phyloP scores from a whole-genome alignment of 495 filamentous ascomycete genomes.

The Penicillium antarcticum region DNA sequence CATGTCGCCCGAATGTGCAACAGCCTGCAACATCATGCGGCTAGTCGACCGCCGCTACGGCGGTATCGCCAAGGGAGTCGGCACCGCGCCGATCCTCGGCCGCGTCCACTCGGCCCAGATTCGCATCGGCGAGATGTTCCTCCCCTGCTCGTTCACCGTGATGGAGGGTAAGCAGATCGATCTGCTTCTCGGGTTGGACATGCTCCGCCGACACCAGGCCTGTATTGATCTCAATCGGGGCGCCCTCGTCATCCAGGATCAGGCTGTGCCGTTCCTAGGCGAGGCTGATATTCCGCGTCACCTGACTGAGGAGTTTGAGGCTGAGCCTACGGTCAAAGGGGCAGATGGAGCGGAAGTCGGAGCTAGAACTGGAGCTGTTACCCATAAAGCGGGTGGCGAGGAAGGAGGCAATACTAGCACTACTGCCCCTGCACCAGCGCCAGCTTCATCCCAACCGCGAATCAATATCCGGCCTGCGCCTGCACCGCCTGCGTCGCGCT shows the following conservation, averaged over 20 bases:
- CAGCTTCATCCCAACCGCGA: slow-evolving; percentile 21
- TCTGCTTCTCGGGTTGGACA: slow-evolving; percentile 88
- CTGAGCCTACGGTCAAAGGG: slow-evolving; percentile 84
- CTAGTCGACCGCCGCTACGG: slow-evolving; percentile 90
- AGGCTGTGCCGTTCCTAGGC: slow-evolving; percentile 83
- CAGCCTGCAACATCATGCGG: slow-evolving; percentile 92
- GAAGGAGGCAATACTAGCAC: not conserved
- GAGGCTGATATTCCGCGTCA: slow-evolving; percentile 90
- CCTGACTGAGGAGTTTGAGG: slow-evolving; percentile 60
- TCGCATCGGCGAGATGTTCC: slow-evolving; percentile 81
- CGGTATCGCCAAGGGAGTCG: slow-evolving; percentile 88
- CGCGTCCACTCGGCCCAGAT: slow-evolving; percentile 93
- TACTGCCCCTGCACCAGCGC: slow-evolving; percentile 9
- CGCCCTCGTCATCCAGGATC: slow-evolving; percentile 79
- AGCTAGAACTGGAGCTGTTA: slow-evolving; percentile 77
- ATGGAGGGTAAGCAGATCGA: slow-evolving; percentile 99
- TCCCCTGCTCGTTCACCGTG: slow-evolving; percentile 96
- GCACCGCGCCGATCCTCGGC: slow-evolving; percentile 89
- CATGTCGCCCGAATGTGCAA: slow-evolving; percentile 92
- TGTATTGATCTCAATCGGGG: slow-evolving; percentile 81
- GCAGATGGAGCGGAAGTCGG: slow-evolving; percentile 84
- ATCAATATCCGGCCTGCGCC: slow-evolving; percentile 33
- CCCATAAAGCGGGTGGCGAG: slow-evolving; percentile 47
- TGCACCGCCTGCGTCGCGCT: slow-evolving; percentile 29
- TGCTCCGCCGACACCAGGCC: slow-evolving; percentile 92